Base-by-base conservation (phyloP, 2,329 filamentous ascomycete genomes). In the Aphanocladium album region DNA sequence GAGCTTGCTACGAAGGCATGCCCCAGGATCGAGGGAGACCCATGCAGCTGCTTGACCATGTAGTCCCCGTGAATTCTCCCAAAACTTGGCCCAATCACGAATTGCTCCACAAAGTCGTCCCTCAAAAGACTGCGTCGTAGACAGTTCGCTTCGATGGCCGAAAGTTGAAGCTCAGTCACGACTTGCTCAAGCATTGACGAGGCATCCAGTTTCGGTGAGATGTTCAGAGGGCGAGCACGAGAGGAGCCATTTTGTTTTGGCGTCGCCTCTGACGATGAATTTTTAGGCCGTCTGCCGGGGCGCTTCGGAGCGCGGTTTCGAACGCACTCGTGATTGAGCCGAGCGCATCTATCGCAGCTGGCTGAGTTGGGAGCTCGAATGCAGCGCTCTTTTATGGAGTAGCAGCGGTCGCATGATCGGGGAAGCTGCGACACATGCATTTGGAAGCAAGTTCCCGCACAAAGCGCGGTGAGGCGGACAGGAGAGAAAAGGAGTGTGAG, bases 361-460 rank as follows among this genome's bases (percentile, higher is more conserved):
- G 27, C 35, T 9, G 37, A 46, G 30, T 51, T 55, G 19, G 62
- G 37, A 5, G 23, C 33, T 63, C 68, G 64, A 30, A 64, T 50
- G 39, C 68, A 70, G 3, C 68, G 62, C 51, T 69, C 67, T 45
- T 70, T 70, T 49, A 67, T 35, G 46, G 64, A 45, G 47, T 70
- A 64, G 51, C 68, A 70, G 14, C 66, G 67, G 41, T 70, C 68
- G 46, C 69, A 70, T 17, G 58, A 60, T 11, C 58, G 41, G 12
- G 58, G 58, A 21, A 60, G 6, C 23, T 60, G 58, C 27, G 58
- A 55, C 14, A 41, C 43, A 30, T 60, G 58, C 39, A 60, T 46
- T 50, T 2, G 19, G 16, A 21, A 30, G 30, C 30, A 39, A 11
- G 12, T 16, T 12, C 16, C 35, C 35, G 4, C 9, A 14, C 35